These are phyloP conservation scores for Phoma herbarum DNA, from an alignment of 2,329 filamentous ascomycete genomes.

Conservation along the genomic window DNA sequence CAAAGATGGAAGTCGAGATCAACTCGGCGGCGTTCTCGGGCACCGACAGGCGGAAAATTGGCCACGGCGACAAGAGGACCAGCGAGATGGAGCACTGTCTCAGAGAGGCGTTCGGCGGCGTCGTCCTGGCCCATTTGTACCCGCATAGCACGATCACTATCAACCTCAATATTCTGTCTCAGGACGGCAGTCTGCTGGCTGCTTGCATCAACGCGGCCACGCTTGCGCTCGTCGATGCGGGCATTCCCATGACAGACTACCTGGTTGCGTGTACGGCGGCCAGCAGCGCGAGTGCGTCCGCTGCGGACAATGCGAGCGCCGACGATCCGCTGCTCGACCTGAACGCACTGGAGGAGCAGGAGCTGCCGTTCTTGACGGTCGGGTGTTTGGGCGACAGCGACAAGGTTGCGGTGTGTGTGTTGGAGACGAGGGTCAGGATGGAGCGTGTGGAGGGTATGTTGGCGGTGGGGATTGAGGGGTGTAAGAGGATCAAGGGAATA, in stretches of 20 bases:
- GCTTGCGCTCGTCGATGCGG: constrained; percentile 90
- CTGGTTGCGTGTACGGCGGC: constrained; percentile 88
- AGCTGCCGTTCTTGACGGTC: constrained; percentile 87
- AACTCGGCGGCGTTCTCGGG: constrained; percentile 87
- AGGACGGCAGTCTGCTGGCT: constrained; percentile 90
- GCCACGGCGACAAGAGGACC: constrained; percentile 67
- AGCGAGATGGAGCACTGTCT: constrained; percentile 84
- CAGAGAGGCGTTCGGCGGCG: constrained; percentile 76
- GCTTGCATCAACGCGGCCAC: constrained; percentile 91
- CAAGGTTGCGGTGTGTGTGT: constrained; percentile 78
- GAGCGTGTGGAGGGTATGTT: constrained; percentile 89
- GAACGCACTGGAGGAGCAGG: constrained; percentile 81
- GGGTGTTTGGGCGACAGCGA: constrained; percentile 79
- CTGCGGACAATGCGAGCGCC: constrained; percentile 66
- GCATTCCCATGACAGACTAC: constrained; percentile 94
- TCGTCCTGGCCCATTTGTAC: constrained; percentile 86
- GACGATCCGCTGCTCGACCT: constrained; percentile 83
- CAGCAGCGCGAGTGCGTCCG: constrained; percentile 65
- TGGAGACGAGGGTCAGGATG: constrained; percentile 89
- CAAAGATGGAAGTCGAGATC: constrained; percentile 81
- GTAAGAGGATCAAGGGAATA: constrained; percentile 82
- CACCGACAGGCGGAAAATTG: constrained; percentile 78
- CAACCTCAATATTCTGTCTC: constrained; percentile 83
- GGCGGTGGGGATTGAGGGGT: constrained; percentile 89
- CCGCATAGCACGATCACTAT: constrained; percentile 86